These are phyloP conservation scores for Cladophialophora yegresii DNA, from an alignment of 2,329 filamentous ascomycete species.

Conservation along the genomic window DNA sequence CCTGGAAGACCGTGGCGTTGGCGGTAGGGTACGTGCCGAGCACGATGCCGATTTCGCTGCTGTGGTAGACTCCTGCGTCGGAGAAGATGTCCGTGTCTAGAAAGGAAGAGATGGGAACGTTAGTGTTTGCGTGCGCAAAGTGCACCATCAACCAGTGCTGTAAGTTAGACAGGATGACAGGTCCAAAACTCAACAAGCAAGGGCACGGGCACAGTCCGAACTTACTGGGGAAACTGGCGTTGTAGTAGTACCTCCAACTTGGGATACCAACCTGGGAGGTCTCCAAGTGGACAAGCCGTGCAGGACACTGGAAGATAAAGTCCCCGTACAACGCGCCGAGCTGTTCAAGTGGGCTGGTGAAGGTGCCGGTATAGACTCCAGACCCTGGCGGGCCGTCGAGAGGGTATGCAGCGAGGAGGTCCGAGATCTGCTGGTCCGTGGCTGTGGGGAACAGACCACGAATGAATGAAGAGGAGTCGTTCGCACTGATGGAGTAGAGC, in stretches of 20 bases:
- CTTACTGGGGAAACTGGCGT: slow-evolving; percentile 39
- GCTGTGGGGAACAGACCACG: slow-evolving; percentile 11
- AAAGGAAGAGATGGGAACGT: not conserved
- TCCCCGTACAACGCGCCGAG: slow-evolving; percentile 18
- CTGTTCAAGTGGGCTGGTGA: slow-evolving; percentile 5
- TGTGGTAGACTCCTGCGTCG: slow-evolving; percentile 41
- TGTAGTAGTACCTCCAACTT: slow-evolving; percentile 40
- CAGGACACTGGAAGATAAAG: slow-evolving; percentile 22
- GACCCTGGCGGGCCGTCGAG: not conserved
- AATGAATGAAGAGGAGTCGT: slow-evolving; percentile 13
- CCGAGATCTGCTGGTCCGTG: slow-evolving; percentile 16
- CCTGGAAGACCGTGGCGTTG: slow-evolving; percentile 33
- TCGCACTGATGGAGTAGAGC: slow-evolving; percentile 19
- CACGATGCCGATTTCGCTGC: slow-evolving; percentile 40
- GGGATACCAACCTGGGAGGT: slow-evolving; percentile 29
- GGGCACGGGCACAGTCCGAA: too few relatives aligned
- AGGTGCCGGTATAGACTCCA: slow-evolving; percentile 3
- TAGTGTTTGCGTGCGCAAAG: too few relatives aligned
- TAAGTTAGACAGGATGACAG: not conserved
- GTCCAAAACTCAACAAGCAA: too few relatives aligned
- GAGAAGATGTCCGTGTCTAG: slow-evolving; percentile 24
- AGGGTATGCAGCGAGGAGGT: slow-evolving; percentile 24
- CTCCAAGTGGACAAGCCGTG: slow-evolving; percentile 29
- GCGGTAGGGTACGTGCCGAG: slow-evolving; percentile 38
- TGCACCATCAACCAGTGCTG: not conserved